Conservation (phyloP, 2,329 filamentous ascomycete genomes). For the Tolypocladium pustulatum region DNA sequence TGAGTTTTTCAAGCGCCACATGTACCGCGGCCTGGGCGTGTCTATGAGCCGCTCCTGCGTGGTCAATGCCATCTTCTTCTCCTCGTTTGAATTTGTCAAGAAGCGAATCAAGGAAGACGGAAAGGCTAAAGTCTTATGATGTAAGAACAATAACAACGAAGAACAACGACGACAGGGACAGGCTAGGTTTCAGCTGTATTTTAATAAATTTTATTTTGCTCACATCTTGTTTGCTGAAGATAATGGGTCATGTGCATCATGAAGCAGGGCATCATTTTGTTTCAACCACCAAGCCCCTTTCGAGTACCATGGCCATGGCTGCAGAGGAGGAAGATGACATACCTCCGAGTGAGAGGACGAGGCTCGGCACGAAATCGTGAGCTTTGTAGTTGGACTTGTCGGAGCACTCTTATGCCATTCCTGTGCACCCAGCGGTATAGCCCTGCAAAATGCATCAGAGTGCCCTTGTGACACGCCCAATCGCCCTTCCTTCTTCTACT, state of each 20-base stretch:
- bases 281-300: neutral
- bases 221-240: constrained; percentile 4
- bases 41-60: constrained; percentile 75
- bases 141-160: constrained; percentile 4
- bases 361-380: too few relatives aligned
- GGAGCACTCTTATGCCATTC: too few relatives aligned
- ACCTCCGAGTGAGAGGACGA: too few relatives aligned
- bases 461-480: too few relatives aligned
- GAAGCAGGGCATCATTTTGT: neutral
- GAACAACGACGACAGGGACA: neutral
- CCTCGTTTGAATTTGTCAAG: constrained; percentile 76
- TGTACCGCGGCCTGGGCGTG: constrained; percentile 75
- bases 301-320: neutral
- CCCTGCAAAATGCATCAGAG: too few relatives aligned
- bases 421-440: too few relatives aligned
- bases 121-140: constrained; percentile 5
- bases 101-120: constrained; percentile 49
- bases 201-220: constrained; percentile 8
- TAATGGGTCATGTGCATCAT: neutral
- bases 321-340: neutral
- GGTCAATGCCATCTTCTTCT: constrained; percentile 85
- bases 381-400: too few relatives aligned
- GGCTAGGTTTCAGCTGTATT: neutral
- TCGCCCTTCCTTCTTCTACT: too few relatives aligned
- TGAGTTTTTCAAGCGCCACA: constrained; percentile 63